phyloP scores from a whole-genome alignment of 495 filamentous ascomycete genomes.

The Aspergillus mulundensis region DNA sequence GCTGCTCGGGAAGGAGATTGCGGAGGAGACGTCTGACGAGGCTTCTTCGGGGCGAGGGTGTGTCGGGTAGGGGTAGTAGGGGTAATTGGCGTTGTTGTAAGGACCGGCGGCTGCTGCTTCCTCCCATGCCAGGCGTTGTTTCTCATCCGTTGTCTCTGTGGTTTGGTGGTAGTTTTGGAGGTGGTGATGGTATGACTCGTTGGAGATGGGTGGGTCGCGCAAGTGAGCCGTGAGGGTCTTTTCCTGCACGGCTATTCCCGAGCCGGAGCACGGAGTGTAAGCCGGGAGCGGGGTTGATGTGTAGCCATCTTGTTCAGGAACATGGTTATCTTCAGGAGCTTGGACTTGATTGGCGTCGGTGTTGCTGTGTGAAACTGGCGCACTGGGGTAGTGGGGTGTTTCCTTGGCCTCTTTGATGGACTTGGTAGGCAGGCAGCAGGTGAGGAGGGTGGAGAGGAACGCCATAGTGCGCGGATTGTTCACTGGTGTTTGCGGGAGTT shows the following conservation, averaged over 20 bases:
- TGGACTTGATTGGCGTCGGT: constrained; percentile 10
- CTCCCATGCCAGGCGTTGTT: constrained; percentile 23
- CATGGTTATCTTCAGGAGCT: constrained; percentile 16
- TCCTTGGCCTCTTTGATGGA: constrained; percentile 1
- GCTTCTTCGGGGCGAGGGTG: constrained; percentile 23
- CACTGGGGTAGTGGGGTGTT: constrained; percentile 25
- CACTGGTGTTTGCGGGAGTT: not conserved
- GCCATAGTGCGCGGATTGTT: too few species aligned
- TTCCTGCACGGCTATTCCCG: constrained; percentile 32
- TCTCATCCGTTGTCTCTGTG: constrained; percentile 27
- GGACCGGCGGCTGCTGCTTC: not conserved
- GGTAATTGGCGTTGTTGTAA: not conserved
- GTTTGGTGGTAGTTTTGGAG: not conserved
- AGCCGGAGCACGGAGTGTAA: constrained; percentile 36
- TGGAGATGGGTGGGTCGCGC: constrained; percentile 36
- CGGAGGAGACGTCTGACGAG: constrained; percentile 38
- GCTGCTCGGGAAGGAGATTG: constrained; percentile 44
- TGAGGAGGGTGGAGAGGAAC: constrained; percentile 5
- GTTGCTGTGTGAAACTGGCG: constrained; percentile 29
- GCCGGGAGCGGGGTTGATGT: constrained; percentile 30
- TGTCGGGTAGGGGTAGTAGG: constrained; percentile 2
- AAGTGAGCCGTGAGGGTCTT: constrained; percentile 40
- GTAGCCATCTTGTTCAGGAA: constrained; percentile 28
- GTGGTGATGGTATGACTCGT: constrained; percentile 9
- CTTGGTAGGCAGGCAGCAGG: constrained; percentile 14